Base-by-base conservation (phyloP, 202 grass and related monocot species). In the Cymbopogon flexuosus region DNA sequence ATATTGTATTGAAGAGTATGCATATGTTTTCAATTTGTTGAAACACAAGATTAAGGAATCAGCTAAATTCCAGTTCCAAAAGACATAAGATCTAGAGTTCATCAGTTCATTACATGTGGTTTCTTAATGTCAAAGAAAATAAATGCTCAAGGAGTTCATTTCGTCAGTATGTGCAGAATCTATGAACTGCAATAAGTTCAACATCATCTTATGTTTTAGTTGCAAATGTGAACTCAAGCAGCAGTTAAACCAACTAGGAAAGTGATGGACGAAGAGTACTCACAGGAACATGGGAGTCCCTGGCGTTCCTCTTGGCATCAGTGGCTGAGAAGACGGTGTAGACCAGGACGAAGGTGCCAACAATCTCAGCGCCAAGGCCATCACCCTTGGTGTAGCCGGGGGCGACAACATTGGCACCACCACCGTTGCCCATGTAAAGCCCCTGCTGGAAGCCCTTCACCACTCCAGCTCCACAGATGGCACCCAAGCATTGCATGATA, bases 311-410 rank as follows among this genome's bases (percentile, higher is more conserved):
- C 91, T 97, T 97, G 74, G 94, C 91, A 51, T 97, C 94, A 16
- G 91, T 97, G 3, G 94, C 94, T 0, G 94, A 97, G 80, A 97
- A 93, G 57, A 97, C 93, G 21, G 93, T 97, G 91, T 97, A 97
- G 23, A 97, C 93, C 36, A 93, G 77, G 77, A 97, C 42, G 39
- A 97, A 97, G 81, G 94, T 93, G 67, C 94, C 94, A 15, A 97
- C 49, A 4, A 97, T 97, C 87, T 97, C 94, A 59, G 94, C 94
- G 30, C 89, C 91, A 22, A 97, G 91, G 68, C 91, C 94, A 5
- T 49, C 73, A 6, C 94, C 94, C 72, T 97, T 97, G 76, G 94
- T 93, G 89, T 97, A 97, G 9, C 94, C 94, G 1, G 2, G 47
- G 30, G 85, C 87, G 9, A 97, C 91, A 9, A 79, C 79, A 71